Evolutionary conservation across 2,329 filamentous ascomycete genomes (phyloP), one percentile per base, ranked within the genome.

Genomic region (Colletotrichum australisinense): DNA sequence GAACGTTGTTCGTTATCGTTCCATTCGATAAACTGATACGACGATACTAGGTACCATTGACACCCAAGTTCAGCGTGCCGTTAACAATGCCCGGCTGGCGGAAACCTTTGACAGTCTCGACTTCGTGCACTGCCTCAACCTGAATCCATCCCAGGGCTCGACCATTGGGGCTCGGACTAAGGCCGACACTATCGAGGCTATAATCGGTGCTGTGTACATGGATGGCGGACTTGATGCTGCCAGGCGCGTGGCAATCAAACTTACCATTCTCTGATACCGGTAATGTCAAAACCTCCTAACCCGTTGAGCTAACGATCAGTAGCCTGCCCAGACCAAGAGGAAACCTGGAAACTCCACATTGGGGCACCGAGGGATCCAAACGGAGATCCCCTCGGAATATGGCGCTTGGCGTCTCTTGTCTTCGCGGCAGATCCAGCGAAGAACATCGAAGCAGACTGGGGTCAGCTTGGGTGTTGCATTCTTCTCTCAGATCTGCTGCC

Each of bases 141-240:
- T 22, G 5, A 66, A 70, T 5, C 28, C 55, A 2, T 42, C 60
- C 12, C n/a, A n/a, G n/a, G n/a, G n/a, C n/a, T n/a, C n/a, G n/a
- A n/a, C n/a, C n/a, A n/a, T n/a, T n/a, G n/a, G n/a, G n/a, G n/a
- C n/a, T n/a, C n/a, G n/a, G n/a, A n/a, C n/a, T n/a, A n/a, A n/a
- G n/a, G n/a, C n/a, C n/a, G n/a, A n/a, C n/a, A n/a, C n/a, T n/a
- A n/a, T n/a, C n/a, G n/a, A n/a, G n/a, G 68, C 63, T 5, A 32
- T 70, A 0, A 55, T 67, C 1, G 68, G 53, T 2, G 68, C 68
- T 2, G 63, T 35, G 22, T 66, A 24, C 12, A 14, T 32, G 46
- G 63, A 70, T 24, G 52, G 59, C 3, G 67, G 60, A 0, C 26
- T 46, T 26, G 59, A 52, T 4, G 67, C 59, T 7, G 60, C 59